Base-by-base conservation (phyloP, 352 stramenopile species). In the Aphanomyces stellatus region DNA sequence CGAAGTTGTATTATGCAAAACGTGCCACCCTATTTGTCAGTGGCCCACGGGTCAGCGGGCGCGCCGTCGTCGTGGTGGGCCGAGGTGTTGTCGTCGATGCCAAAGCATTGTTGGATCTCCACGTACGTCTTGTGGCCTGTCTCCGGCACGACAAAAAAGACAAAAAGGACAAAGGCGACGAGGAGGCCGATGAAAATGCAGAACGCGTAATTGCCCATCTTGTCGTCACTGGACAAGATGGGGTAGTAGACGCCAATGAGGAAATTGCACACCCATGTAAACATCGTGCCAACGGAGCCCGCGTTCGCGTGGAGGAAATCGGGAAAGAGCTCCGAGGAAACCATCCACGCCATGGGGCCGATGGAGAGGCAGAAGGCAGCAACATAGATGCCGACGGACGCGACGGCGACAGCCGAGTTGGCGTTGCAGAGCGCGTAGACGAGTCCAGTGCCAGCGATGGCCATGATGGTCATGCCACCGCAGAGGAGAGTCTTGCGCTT, bases 111-210 rank as follows among this genome's bases (percentile, higher is more conserved):
- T 56, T 86, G 17, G 49, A 90, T 90, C 60, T 87, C 78, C 11
- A 85, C 74, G 34, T 61, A 80, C 8, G 76, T 87, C 56, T 86
- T 87, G 28, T 76, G 75, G 13, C 72, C 74, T 8, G 82, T 90
- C 51, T 90, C 80, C 2, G 82, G 82, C 53, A 87, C 62, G 56
- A 74, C 65, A 30, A 67, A 72, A 60, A 72, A 76, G 24, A 80
- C 66, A 66, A 82, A 87, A 5, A 64, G 64, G 56, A 88, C 73
- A 69, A 88, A 87, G 10, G 78, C 76, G 24, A 86, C 30, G 24
- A 88, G 87, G 48, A 78, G 28, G 10, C 42, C 67, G 17, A 73
- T 72, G 53, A 83, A 83, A 0, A 76, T 74, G 0, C 79, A 42
- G 34, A 81, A 83, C 0, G 69, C 72, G 69, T 78, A 78, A 46